These are phyloP conservation scores for Ogataea minuta DNA, from an alignment of 805 yeast genomes.

Conservation along the genomic window DNA sequence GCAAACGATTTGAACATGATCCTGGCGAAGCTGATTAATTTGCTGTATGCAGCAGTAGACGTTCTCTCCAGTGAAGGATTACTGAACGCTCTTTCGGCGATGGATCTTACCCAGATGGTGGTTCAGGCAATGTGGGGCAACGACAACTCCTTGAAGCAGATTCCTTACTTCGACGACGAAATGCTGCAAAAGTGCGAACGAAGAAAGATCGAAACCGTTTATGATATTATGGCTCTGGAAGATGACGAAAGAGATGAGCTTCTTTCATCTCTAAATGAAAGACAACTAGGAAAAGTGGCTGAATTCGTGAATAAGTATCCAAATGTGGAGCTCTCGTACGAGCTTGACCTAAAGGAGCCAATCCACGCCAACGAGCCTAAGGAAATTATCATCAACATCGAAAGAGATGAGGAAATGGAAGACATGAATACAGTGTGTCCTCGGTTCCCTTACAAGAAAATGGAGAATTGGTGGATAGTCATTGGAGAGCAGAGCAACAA, in stretches of 20 bases:
- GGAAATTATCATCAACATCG: constrained; percentile 46
- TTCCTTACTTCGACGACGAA: constrained; percentile 61
- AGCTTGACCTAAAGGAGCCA: constrained; percentile 41
- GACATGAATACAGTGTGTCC: constrained; percentile 59
- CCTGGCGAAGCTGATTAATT: constrained; percentile 45
- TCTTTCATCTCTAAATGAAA: constrained; percentile 49
- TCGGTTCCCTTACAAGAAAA: constrained; percentile 56
- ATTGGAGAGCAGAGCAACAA: constrained; percentile 63
- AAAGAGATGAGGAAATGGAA: constrained; percentile 75
- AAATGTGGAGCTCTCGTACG: constrained; percentile 66
- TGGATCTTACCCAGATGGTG: constrained; percentile 88
- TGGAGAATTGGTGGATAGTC: constrained; percentile 85
- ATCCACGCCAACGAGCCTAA: constrained; percentile 46
- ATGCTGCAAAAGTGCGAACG: constrained; percentile 54
- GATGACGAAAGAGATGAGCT: constrained; percentile 59
- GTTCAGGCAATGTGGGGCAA: constrained; percentile 84
- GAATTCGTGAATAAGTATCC: constrained; percentile 89
- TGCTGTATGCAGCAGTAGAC: constrained; percentile 72
- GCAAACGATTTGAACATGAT: constrained; percentile 53
- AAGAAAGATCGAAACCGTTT: constrained; percentile 63
- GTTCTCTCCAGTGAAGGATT: constrained; percentile 76
- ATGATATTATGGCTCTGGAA: constrained; percentile 75
- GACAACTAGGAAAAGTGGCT: constrained; percentile 64
- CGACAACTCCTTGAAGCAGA: constrained; percentile 74
- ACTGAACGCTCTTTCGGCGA: constrained; percentile 72